Conservation (phyloP, 352 stramenopile genomes). For the Phytophthora podocarpi region DNA sequence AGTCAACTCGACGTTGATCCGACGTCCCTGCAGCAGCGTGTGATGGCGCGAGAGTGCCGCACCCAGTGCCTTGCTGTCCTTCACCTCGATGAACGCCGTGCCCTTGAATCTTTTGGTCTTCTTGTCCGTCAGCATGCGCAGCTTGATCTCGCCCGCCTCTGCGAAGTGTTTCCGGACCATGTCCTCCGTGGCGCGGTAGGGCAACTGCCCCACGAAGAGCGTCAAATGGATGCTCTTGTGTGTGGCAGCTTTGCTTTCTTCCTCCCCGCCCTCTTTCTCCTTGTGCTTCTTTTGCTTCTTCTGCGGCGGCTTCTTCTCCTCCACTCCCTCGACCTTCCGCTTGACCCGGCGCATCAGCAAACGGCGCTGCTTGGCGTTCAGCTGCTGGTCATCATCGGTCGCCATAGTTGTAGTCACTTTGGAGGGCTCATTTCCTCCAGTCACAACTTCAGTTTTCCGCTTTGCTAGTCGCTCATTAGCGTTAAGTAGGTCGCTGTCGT, state of each 20-base stretch:
- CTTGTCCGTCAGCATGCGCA: conserved; percentile 88
- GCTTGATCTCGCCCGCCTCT: conserved; percentile 73
- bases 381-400: not conserved
- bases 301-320: conserved; percentile 11
- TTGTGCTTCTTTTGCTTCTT: conserved; percentile 33
- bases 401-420: conserved; percentile 2
- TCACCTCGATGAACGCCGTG: conserved; percentile 87
- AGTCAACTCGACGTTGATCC: conserved; percentile 90
- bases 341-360: conserved; percentile 53
- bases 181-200: conserved; percentile 71
- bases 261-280: conserved; percentile 43
- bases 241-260: conserved; percentile 23
- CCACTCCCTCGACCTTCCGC: conserved; percentile 31
- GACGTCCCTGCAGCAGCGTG: conserved; percentile 75
- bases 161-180: conserved; percentile 73
- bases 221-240: conserved; percentile 84
- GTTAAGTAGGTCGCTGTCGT: conserved; percentile 5
- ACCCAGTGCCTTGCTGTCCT: conserved; percentile 81
- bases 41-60: conserved; percentile 82
- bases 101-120: conserved; percentile 84
- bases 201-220: conserved; percentile 84
- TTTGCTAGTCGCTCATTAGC: conserved; percentile 34
- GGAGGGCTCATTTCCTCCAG: not conserved
- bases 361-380: conserved; percentile 67
- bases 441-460: conserved; percentile 17